A percentile compares a stretch with the other conserved stretches of the same genome.
Conservation (phyloP, 2,329 filamentous ascomycete species). For the Fusarium redolens region DNA sequence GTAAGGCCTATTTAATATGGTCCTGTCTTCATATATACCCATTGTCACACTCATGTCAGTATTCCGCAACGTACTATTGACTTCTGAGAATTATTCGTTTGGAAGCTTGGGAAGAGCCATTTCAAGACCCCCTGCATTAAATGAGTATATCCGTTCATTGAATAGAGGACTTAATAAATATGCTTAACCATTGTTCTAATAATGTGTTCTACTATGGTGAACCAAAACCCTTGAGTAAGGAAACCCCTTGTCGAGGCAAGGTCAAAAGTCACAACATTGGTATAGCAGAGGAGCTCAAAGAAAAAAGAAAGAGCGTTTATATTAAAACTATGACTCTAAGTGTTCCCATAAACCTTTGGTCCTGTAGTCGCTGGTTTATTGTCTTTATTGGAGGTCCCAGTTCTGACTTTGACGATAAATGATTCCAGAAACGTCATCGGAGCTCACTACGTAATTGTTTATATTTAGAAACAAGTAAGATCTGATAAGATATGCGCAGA, state of each 20-base stretch:
- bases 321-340: too few relatives aligned
- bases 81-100: neutral
- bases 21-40: neutral
- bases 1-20: neutral
- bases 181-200: neutral
- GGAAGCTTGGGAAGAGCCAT: neutral
- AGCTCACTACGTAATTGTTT: neutral
- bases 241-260: neutral
- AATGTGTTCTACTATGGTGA: neutral
- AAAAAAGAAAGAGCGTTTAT: too few relatives aligned
- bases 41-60: neutral
- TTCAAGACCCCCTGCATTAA: neutral
- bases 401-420: neutral
- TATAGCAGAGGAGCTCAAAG: neutral
- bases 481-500: neutral
- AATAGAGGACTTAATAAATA: neutral
- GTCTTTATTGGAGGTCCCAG: neutral
- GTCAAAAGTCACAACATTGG: neutral
- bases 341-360: too few relatives aligned
- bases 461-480: neutral
- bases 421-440: neutral
- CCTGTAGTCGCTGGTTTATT: neutral
- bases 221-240: neutral
- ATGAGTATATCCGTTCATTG: neutral
- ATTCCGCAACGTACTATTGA: neutral